These are phyloP conservation scores for Calocera cornea DNA, from an alignment of 768 basidiomycete species.

Conservation along the genomic window DNA sequence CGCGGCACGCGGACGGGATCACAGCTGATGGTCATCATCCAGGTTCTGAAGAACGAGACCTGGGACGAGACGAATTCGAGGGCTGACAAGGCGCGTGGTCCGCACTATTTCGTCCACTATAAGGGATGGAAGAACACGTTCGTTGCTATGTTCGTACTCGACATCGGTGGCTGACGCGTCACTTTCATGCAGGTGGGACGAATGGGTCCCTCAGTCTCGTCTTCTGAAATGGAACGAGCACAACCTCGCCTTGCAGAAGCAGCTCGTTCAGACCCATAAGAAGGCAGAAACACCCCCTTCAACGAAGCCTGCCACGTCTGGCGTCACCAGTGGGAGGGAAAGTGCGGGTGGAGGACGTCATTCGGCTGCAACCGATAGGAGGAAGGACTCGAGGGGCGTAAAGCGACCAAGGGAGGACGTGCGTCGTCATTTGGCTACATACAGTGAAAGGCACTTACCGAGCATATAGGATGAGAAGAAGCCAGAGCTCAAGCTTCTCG, in stretches of 20 bases:
- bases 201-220: slow-evolving; percentile 78
- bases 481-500: slow-evolving; percentile 78
- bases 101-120: slow-evolving; percentile 93
- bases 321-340: slow-evolving; percentile 7
- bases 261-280: slow-evolving; percentile 33
- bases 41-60: slow-evolving; percentile 52
- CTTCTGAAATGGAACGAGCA: slow-evolving; percentile 74
- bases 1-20: not conserved
- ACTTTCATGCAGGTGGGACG: slow-evolving; percentile 71
- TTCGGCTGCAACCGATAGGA: not conserved
- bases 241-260: slow-evolving; percentile 66
- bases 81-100: slow-evolving; percentile 33
- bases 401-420: slow-evolving; percentile 11
- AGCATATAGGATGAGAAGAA: slow-evolving; percentile 34
- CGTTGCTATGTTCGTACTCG: slow-evolving; percentile 14
- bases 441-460: not conserved
- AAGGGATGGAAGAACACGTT: slow-evolving; percentile 99
- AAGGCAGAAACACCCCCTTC: slow-evolving; percentile 24
- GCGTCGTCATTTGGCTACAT: slow-evolving; percentile 5
- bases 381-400: slow-evolving; percentile 11
- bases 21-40: slow-evolving; percentile 4
- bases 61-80: slow-evolving; percentile 52
- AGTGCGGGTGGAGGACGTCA: not conserved
- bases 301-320: slow-evolving; percentile 10
- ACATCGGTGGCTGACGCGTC: slow-evolving; percentile 3